These are phyloP conservation scores for Melampsora americana DNA, from an alignment of 1,284 basidiomycete species.

Conservation along the genomic window DNA sequence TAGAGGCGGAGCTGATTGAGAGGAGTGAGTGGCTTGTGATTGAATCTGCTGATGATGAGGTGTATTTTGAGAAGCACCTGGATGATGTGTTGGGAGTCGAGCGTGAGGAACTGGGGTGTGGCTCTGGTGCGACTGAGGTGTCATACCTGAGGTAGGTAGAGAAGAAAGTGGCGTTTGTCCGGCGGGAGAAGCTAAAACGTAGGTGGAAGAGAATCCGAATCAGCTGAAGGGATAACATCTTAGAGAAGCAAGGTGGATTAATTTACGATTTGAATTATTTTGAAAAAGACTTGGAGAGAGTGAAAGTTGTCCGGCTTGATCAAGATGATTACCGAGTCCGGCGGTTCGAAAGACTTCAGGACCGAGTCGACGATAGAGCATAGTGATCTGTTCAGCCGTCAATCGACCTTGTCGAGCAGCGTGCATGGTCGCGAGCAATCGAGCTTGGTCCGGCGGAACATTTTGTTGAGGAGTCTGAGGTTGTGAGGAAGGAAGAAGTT, in stretches of 20 bases:
- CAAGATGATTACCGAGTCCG: constrained; percentile 29
- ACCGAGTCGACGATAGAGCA: constrained; percentile 31
- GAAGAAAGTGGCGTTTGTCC: constrained; percentile 10
- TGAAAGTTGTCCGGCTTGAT: constrained; percentile 20
- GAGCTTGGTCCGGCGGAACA: constrained; percentile 10
- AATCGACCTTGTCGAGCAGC: constrained; percentile 26
- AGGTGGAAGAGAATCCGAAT: not conserved
- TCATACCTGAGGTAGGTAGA: constrained; percentile 25
- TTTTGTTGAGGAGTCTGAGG: constrained; percentile 3
- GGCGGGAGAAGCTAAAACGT: not conserved
- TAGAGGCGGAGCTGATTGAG: not conserved
- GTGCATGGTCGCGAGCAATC: constrained; percentile 22
- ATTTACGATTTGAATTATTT: constrained; percentile 16
- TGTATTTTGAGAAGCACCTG: constrained; percentile 10
- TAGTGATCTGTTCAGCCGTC: constrained; percentile 16
- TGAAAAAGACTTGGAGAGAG: constrained; percentile 12
- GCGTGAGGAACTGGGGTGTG: constrained; percentile 18
- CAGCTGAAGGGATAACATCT: not conserved
- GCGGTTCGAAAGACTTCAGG: constrained; percentile 30
- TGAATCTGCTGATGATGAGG: constrained; percentile 29
- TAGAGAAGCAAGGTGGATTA: not conserved
- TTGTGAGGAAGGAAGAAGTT: constrained; percentile 5
- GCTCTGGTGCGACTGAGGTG: constrained; percentile 31
- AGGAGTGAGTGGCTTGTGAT: constrained; percentile 12
- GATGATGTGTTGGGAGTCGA: constrained; percentile 27